These are phyloP conservation scores for Lentinula sp. DNA, from an alignment of 768 basidiomycete species.

Conservation along the genomic window DNA sequence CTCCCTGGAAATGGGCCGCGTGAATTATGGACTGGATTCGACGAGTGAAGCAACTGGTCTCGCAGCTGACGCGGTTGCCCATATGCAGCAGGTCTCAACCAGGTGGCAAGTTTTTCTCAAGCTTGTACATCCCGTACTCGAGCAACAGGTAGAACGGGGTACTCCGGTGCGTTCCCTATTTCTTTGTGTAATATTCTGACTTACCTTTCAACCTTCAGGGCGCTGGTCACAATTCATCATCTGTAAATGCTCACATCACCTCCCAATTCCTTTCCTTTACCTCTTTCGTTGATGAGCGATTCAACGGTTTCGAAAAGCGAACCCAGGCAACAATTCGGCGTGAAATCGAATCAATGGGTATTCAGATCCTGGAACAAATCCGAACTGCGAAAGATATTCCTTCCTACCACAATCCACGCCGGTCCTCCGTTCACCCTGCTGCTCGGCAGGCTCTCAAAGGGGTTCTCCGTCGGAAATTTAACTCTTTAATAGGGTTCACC, in stretches of 20 bases:
- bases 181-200: too few species aligned
- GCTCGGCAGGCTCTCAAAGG: background rate
- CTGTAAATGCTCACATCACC: background rate
- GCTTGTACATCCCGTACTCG: background rate
- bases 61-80: background rate
- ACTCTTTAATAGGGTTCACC: background rate
- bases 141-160: too few species aligned
- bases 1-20: background rate
- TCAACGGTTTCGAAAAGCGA: background rate
- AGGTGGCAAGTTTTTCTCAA: background rate
- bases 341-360: background rate
- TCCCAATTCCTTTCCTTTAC: background rate
- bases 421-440: background rate
- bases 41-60: background rate
- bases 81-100: background rate
- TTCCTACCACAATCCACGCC: background rate
- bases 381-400: background rate
- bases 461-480: background rate
- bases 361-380: background rate
- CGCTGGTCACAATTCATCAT: background rate
- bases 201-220: too few species aligned
- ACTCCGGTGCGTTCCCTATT: too few species aligned
- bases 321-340: background rate
- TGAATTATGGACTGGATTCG: background rate
- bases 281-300: background rate